Conservation (phyloP, 306 rosid species). For the Dryas octopetala region DNA sequence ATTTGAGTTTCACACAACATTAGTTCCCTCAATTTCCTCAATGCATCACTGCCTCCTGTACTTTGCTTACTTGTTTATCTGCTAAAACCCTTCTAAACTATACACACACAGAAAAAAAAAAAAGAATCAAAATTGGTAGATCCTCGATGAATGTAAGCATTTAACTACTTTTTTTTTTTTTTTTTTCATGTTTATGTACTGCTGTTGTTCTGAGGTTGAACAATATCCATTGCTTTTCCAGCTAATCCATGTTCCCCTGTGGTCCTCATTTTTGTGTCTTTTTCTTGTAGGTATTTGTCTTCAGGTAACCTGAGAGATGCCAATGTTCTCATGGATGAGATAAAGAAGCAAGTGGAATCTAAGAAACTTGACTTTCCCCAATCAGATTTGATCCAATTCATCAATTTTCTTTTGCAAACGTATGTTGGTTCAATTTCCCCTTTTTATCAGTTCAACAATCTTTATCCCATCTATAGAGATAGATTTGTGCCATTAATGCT, state of each 20-base stretch:
- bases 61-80: too few relatives aligned
- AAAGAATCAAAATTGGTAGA: background rate
- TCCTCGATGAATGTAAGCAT: background rate
- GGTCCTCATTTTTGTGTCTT: slow-evolving; percentile 13
- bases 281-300: slow-evolving; percentile 66
- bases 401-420: slow-evolving; percentile 76
- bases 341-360: slow-evolving; percentile 57
- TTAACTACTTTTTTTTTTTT: background rate
- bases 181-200: background rate
- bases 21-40: too few relatives aligned
- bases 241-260: background rate
- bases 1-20: too few relatives aligned
- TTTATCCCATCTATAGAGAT: background rate
- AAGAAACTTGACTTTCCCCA: slow-evolving; percentile 51
- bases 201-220: background rate
- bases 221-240: background rate
- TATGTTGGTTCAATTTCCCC: slow-evolving; percentile 41
- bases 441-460: background rate
- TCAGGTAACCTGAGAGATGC: slow-evolving; percentile 88
- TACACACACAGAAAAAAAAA: too few relatives aligned
- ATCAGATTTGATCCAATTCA: slow-evolving; percentile 76
- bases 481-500: background rate
- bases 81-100: too few relatives aligned
- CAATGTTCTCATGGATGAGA: slow-evolving; percentile 71
- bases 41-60: too few relatives aligned